Base-by-base conservation (phyloP, 768 basidiomycete species). In the Sarcodon aspratus region DNA sequence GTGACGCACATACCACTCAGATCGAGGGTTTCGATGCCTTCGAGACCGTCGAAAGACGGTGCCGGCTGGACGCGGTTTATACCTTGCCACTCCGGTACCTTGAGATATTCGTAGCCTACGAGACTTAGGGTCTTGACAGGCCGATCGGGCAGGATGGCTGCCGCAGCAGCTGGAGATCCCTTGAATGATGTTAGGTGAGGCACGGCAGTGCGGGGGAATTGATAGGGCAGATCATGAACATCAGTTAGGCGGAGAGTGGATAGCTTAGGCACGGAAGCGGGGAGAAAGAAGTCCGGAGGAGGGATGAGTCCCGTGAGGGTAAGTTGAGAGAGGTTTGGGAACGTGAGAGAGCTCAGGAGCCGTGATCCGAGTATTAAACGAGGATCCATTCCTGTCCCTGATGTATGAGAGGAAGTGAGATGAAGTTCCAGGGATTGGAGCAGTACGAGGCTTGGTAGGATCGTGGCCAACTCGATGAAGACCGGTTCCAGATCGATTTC, bases 1-100 rank as follows among this genome's bases (percentile, higher is more conserved):
- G 80, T 76, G 48, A 74, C 75, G 48, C 72, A 70, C 69, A 80
- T 78, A 34, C 70, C 70, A 50, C 77, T 75, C 35, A 83, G 65
- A 64, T 83, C 81, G 48, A 83, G 69, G 49, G 59, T 66, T 47
- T 73, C 67, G 9, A 84, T 63, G 32, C 75, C 76, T 9, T 27
- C 17, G 13, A 17, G 27, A 5, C 21, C 21, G 21, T 27, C 21
- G 21, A 27, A 27, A 27, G 21, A 27, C 21, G 21, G 21, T 2
- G 9, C 40, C 27, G 40, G 40, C 33, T 65, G 66, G 9, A 75
- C 72, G 44, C 59, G 59, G 33, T 76, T 70, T 64, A 84, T 72
- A 45, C 63, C 63, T 37, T 64, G 67, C 7, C 82, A 68, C 54
- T 76, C 77, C 45, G 69, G 65, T 52, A 69, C 73, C 38, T 70